Evolutionary conservation across 2,329 filamentous ascomycete genomes (phyloP).

Genomic region (Aureobasidium sp.): DNA sequence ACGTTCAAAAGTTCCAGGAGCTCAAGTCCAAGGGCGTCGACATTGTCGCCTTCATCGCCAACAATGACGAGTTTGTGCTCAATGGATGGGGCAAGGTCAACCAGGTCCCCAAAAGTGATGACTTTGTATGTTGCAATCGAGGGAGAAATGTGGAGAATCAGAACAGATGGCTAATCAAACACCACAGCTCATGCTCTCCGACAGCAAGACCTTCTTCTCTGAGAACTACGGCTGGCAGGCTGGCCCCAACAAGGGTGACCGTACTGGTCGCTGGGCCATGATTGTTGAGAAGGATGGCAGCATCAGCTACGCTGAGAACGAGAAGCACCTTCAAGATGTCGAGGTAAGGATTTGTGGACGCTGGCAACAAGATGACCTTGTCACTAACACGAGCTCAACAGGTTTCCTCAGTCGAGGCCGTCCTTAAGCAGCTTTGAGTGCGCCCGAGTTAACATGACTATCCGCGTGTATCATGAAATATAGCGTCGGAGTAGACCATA

Average conservation of each 20-base stretch:
- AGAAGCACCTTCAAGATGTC: constrained; percentile 46
- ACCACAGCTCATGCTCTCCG: constrained; percentile 60
- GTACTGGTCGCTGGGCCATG: constrained; percentile 72
- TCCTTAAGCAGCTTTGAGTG: constrained; percentile 40
- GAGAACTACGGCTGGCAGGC: constrained; percentile 69
- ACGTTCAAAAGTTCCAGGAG: constrained; percentile 61
- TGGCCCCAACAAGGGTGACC: constrained; percentile 48
- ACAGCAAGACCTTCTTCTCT: constrained; percentile 55
- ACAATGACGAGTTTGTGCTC: constrained; percentile 83
- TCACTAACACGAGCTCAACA: constrained; percentile 28
- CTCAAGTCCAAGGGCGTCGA: constrained; percentile 77
- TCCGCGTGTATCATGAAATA: not conserved
- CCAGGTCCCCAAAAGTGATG: constrained; percentile 59
- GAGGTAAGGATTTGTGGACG: constrained; percentile 29
- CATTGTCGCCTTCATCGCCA: constrained; percentile 69
- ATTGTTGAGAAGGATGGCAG: constrained; percentile 72
- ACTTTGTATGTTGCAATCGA: constrained; percentile 33
- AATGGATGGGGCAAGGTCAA: constrained; percentile 68
- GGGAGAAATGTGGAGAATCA: no score
- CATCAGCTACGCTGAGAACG: constrained; percentile 70
- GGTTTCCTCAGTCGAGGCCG: constrained; percentile 41
- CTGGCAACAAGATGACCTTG: not conserved
- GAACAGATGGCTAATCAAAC: no score
- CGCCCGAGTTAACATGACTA: not conserved
- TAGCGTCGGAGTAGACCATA: not conserved